These are phyloP conservation scores for Salicornia ramosissima DNA, from an alignment of 148 eudicot species.

Conservation along the genomic window DNA sequence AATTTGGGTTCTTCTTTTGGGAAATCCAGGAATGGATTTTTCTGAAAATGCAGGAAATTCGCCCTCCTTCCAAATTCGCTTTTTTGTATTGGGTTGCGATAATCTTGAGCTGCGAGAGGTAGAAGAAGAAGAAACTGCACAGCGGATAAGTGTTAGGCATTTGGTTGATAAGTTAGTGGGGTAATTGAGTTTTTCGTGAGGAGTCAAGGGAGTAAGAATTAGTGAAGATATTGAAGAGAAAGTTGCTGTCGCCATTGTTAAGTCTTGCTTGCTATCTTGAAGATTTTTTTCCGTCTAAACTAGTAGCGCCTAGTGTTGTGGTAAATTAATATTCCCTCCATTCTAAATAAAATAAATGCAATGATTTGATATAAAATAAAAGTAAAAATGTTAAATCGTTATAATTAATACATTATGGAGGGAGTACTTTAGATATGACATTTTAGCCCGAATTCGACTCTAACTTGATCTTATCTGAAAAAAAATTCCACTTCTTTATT, in stretches of 20 bases:
- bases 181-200: slow-evolving; percentile 19
- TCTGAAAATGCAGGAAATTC: slow-evolving; percentile 58
- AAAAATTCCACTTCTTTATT: too few species aligned
- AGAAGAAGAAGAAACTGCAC: slow-evolving; percentile 25
- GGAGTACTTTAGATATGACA: too few species aligned
- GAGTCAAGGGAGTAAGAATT: slow-evolving; percentile 33
- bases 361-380: too few species aligned
- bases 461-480: too few species aligned
- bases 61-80: slow-evolving; percentile 68
- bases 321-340: too few species aligned
- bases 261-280: neutral
- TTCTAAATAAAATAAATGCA: too few species aligned
- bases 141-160: slow-evolving; percentile 15
- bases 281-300: neutral
- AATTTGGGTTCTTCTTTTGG: slow-evolving; percentile 41
- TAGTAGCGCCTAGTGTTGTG: too few species aligned
- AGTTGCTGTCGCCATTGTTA: slow-evolving; percentile 30
- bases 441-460: too few species aligned
- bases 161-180: slow-evolving; percentile 13
- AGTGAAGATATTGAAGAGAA: slow-evolving; percentile 50
- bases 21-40: slow-evolving; percentile 34
- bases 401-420: too few species aligned
- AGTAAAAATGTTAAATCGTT: too few species aligned
- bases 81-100: slow-evolving; percentile 33
- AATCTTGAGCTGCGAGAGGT: slow-evolving; percentile 20